Evolutionary conservation across 306 rosid genomes (phyloP), one percentile per base, ranked within the genome.

Genomic region (Chamaecrista fasciculata): DNA sequence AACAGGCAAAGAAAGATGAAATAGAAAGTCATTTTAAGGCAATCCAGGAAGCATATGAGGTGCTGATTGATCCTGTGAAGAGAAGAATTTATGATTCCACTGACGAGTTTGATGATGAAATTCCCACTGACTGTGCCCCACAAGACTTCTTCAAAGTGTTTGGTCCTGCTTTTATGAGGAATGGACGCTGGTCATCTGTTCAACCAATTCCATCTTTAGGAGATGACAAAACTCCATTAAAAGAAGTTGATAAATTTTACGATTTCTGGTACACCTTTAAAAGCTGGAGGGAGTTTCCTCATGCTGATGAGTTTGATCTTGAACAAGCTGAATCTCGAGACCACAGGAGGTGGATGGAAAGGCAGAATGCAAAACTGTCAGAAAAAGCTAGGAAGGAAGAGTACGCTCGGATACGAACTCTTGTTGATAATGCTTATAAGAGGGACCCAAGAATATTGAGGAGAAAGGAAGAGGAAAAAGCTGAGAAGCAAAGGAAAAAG

Each of bases 251-350:
- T 74, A 67, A 31, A 33, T 95, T 95, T 82, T 95, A 95, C 29
- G 69, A 91, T 75, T 95, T 95, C 62, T 95, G 99, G 99, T 95
- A 95, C 81, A 47, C 70, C 76, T 95, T 89, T 66, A 95, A 81
- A 82, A 95, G 99, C 69, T 95, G 99, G 97, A 86, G 99, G 71
- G 99, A 95, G 92, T 95, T 95, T 74, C 96, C 99, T 49, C 99
- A 95, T 70, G 84, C 86, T 52, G 99, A 95, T 60, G 99, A 95
- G 79, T 95, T 79, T 84, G 99, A 95, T 77, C 79, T 91, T 36
- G 99, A 95, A 86, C 96, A 95, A 83, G 92, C 99, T 10, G 99
- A 95, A 76, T 87, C 96, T 66, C 91, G 97, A 74, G 99, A 95
- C 72, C 97, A 95, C 59, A 89, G 43, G 83, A 84, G 99, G 79